Evolutionary conservation across 805 yeast genomes (phyloP), one percentile per base, ranked within the genome.

Genomic region (Zygosaccharomyces bisporus): DNA sequence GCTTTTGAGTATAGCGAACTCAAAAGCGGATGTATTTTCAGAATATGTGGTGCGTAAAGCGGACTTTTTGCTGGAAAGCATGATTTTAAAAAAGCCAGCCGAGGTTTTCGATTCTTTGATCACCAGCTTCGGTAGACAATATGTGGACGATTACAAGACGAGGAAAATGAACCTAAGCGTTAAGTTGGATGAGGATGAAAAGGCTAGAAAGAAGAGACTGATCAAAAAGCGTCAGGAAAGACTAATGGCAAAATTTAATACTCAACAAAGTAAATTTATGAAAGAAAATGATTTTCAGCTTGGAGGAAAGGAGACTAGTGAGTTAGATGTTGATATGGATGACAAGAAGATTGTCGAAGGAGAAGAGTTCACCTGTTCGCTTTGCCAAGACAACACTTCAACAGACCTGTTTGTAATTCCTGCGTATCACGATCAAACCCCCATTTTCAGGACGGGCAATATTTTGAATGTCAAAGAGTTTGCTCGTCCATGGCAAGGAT

Each of bases 201-300:
- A 69, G 27, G 86, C 80, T 31, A 72, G 75, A 38, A 72, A 70
- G 45, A 79, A 73, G 58, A 64, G 81, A 47, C 43, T 75, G n/a
- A 86, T 86, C 2, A 73, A 78, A 45, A 75, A 76, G 49, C 72
- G 87, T 43, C 84, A 79, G 56, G 75, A 75, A 34, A 81, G 75
- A 53, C 72, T 84, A 7, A 58, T 83, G 71, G 74, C 72, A 20
- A 81, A 76, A 55, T 79, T 85, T 71, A 76, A 77, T 17, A 80
- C 72, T 45, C 93, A 86, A 55, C 97, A 90, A 59, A 74, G 78
- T 17, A 77, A 71, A 62, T 91, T 91, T 63, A 76, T 86, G 49
- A 76, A 77, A 46, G 75, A 75, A 34, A 73, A 79, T 49, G 61
- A 68, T 17, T 56, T 61, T 27, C 67, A 64, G 9, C 66, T 63